Conservation (phyloP, 352 stramenopile species). For the Blastocystis sp. region DNA sequence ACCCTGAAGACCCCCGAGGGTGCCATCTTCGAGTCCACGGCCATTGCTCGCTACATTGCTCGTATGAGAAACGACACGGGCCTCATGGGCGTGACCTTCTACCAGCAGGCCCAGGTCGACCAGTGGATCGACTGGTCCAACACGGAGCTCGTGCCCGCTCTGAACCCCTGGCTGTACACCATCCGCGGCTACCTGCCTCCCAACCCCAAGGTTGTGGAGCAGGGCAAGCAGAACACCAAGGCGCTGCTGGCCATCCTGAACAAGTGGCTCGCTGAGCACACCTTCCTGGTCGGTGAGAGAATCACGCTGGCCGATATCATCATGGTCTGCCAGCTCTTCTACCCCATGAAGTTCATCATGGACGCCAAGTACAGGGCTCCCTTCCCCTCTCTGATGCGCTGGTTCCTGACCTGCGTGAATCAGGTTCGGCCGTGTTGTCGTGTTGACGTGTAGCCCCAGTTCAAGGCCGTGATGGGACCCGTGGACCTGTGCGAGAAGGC, state of each 20-base stretch:
- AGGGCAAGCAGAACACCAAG: conserved; percentile 79
- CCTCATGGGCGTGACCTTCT: conserved; percentile 83
- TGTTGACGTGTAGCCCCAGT: conserved; percentile 75
- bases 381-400: conserved; percentile 83
- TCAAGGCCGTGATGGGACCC: conserved; percentile 84
- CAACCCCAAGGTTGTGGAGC: conserved; percentile 83
- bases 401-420: conserved; percentile 87
- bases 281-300: conserved; percentile 85
- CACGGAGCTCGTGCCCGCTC: conserved; percentile 85
- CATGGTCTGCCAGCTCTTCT: conserved; percentile 82
- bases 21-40: conserved; percentile 83
- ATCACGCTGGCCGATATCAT: conserved; percentile 89
- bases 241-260: conserved; percentile 79
- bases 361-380: conserved; percentile 83
- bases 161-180: conserved; percentile 83
- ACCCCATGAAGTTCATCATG: conserved; percentile 89
- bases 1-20: conserved; percentile 82
- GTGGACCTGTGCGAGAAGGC: conserved; percentile 81
- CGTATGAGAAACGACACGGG: conserved; percentile 81
- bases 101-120: conserved; percentile 85
- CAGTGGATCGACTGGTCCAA: conserved; percentile 87
- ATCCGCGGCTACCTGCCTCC: conserved; percentile 82
- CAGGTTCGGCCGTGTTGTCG: conserved; percentile 72
- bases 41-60: conserved; percentile 87
- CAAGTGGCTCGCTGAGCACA: conserved; percentile 82